Evolutionary conservation across 179 eudicot species (phyloP).

Genomic region (Gypsophila paniculata): DNA sequence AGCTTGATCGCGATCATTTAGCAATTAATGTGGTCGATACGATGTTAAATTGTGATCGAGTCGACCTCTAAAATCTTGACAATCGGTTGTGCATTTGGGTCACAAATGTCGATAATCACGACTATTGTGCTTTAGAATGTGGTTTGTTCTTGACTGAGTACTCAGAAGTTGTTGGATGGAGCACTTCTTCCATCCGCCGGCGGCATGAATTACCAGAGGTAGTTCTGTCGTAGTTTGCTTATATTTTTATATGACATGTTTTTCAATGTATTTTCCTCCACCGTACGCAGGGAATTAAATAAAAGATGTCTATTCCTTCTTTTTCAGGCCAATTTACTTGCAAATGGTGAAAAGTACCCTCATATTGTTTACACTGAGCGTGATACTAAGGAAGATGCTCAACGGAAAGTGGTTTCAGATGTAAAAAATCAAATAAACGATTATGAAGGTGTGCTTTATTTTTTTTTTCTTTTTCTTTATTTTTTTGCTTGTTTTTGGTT

Average conservation of each 20-base stretch:
- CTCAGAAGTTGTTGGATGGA: slow-evolving; percentile 88
- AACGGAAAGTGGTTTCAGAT: slow-evolving; percentile 28
- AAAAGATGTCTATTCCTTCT: not conserved
- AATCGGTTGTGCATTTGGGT: not conserved
- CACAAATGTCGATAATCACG: not conserved
- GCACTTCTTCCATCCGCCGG: slow-evolving; percentile 91
- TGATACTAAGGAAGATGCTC: slow-evolving; percentile 26
- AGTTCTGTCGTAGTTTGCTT: slow-evolving; percentile 9
- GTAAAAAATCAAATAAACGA: slow-evolving; percentile 37
- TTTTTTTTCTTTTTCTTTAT: not conserved
- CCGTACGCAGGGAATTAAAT: not conserved
- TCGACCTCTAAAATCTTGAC: not conserved
- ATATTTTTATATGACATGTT: not conserved
- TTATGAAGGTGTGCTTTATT: slow-evolving; percentile 56
- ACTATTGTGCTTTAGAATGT: not conserved
- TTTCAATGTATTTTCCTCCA: not conserved
- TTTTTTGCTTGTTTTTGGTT: not conserved
- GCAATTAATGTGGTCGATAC: too few species aligned
- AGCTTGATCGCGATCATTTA: too few species aligned
- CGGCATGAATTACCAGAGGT: slow-evolving; percentile 76
- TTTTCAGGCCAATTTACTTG: slow-evolving; percentile 54
- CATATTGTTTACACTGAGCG: slow-evolving; percentile 62
- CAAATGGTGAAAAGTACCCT: slow-evolving; percentile 57
- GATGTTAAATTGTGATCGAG: not conserved
- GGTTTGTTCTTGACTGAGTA: slow-evolving; percentile 40